Evolutionary conservation across 805 yeast genomes (phyloP).

Genomic region (Wickerhamiella nectarea): DNA sequence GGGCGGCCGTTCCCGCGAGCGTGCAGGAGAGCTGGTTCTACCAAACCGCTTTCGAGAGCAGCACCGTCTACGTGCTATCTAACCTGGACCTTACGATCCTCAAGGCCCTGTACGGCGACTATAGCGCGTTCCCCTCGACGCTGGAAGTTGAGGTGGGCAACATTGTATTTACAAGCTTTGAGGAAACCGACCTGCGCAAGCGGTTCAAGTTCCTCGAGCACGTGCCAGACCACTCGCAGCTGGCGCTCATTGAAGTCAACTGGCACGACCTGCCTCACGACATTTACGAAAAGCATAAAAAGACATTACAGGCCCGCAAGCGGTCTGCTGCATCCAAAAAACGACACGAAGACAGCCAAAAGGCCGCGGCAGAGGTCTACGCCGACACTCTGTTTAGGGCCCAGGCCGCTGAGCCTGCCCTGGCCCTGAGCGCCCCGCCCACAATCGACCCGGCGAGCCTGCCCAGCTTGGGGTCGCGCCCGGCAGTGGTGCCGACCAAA

Average conservation of each 20-base stretch:
- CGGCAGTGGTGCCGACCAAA: slow-evolving; percentile 13
- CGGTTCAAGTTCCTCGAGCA: slow-evolving; percentile 66
- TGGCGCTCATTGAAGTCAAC: slow-evolving; percentile 74
- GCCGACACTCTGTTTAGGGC: slow-evolving; percentile 27
- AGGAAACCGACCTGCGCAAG: slow-evolving; percentile 41
- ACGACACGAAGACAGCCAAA: slow-evolving; percentile 21
- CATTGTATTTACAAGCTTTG: slow-evolving; percentile 48
- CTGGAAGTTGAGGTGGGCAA: slow-evolving; percentile 53
- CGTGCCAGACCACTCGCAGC: slow-evolving; percentile 70
- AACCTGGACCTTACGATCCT: slow-evolving; percentile 70
- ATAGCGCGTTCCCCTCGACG: slow-evolving; percentile 53
- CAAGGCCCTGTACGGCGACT: slow-evolving; percentile 45
- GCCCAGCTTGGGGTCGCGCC: slow-evolving; percentile 14
- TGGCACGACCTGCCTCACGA: slow-evolving; percentile 39
- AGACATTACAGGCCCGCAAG: slow-evolving; percentile 20
- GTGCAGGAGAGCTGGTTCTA: slow-evolving; percentile 38
- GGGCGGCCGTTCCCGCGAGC: slow-evolving; percentile 22
- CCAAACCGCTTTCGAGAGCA: slow-evolving; percentile 59
- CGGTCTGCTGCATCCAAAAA: slow-evolving; percentile 16
- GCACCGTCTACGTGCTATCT: slow-evolving; percentile 54
- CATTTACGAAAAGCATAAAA: slow-evolving; percentile 18
- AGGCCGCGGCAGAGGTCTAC: slow-evolving; percentile 23
- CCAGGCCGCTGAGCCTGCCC: slow-evolving; percentile 19
- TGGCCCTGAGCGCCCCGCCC: slow-evolving; percentile 11
- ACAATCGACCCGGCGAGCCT: slow-evolving; percentile 14